Conservation (phyloP, 768 basidiomycete genomes). For the Inosperma sp. region DNA sequence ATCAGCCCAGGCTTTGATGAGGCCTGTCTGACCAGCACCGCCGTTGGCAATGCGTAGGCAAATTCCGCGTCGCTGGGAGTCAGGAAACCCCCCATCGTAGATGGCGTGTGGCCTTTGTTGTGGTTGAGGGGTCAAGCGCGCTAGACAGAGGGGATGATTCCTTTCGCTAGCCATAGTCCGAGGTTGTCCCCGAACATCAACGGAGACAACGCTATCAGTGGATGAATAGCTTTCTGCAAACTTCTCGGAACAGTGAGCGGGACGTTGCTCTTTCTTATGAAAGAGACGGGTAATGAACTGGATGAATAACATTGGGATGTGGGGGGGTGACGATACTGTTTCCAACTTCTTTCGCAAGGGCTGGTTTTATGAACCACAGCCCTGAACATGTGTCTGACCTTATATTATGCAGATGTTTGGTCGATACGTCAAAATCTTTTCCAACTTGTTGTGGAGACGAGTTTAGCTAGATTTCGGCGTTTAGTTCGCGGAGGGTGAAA, state of each 20-base stretch:
- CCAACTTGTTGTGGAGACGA: no score
- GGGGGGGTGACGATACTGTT: not conserved
- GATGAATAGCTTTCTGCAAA: not conserved
- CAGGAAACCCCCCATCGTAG: slow-evolving; percentile 39
- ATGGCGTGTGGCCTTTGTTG: slow-evolving; percentile 20
- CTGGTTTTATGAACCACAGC: slow-evolving; percentile 2
- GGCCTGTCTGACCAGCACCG: slow-evolving; percentile 47
- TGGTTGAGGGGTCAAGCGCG: not conserved
- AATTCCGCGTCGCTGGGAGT: slow-evolving; percentile 27
- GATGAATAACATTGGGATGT: slow-evolving; percentile 9
- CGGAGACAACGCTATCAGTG: not conserved
- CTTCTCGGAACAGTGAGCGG: not conserved
- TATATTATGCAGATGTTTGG: no score
- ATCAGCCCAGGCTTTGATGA: slow-evolving; percentile 45
- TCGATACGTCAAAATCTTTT: not conserved
- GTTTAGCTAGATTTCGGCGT: no score
- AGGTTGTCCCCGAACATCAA: not conserved
- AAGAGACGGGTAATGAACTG: slow-evolving; percentile 9
- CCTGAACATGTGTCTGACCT: not conserved
- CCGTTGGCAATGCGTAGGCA: slow-evolving; percentile 46
- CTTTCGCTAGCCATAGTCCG: not conserved
- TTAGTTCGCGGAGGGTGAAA: no score
- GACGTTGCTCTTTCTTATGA: slow-evolving; percentile 2
- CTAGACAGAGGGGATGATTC: not conserved
- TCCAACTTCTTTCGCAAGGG: not conserved